Conservation (phyloP, 306 rosid genomes). For the Castanea crenata region DNA sequence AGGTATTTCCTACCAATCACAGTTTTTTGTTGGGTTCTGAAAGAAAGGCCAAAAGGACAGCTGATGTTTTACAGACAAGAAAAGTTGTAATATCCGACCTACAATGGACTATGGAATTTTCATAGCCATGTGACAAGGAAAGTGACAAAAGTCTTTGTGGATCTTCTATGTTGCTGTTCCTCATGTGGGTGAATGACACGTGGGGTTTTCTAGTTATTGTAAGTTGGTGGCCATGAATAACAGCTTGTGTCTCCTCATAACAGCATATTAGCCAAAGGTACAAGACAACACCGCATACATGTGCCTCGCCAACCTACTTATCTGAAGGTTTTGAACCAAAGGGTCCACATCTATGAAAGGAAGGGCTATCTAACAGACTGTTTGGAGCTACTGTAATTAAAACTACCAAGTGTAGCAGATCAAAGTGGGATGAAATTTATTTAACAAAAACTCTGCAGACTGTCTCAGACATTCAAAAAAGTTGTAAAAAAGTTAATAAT, state of each 20-base stretch:
- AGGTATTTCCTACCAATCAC: conserved; percentile 1
- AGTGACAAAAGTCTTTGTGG: conserved; percentile 10
- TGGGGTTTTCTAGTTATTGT: conserved; percentile 16
- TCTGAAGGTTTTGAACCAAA: neutral
- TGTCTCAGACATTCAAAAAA: no score
- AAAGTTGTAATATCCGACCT: conserved; percentile 44
- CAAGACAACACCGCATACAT: conserved; percentile 32
- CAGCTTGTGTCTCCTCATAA: conserved; percentile 27
- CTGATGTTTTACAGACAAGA: conserved; percentile 36
- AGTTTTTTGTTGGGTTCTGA: conserved; percentile 7
- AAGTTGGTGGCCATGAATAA: conserved; percentile 6
- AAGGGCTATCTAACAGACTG: neutral
- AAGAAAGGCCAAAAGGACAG: conserved; percentile 35
- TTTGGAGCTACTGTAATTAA: neutral
- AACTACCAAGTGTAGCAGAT: no score
- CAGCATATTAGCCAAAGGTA: conserved; percentile 32
- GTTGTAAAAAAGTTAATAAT: no score
- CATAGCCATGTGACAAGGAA: conserved; percentile 18
- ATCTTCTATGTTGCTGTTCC: conserved; percentile 28
- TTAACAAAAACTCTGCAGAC: no score
- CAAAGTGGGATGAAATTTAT: neutral
- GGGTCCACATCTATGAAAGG: conserved; percentile 3
- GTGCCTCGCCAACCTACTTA: conserved; percentile 33
- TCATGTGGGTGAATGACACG: conserved; percentile 39
- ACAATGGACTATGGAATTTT: conserved; percentile 6